Percentiles rank a stretch among this genome's conserved stretches.
phyloP scores from a whole-genome alignment of 208 protist genomes.

The Trypanosoma grayi region DNA sequence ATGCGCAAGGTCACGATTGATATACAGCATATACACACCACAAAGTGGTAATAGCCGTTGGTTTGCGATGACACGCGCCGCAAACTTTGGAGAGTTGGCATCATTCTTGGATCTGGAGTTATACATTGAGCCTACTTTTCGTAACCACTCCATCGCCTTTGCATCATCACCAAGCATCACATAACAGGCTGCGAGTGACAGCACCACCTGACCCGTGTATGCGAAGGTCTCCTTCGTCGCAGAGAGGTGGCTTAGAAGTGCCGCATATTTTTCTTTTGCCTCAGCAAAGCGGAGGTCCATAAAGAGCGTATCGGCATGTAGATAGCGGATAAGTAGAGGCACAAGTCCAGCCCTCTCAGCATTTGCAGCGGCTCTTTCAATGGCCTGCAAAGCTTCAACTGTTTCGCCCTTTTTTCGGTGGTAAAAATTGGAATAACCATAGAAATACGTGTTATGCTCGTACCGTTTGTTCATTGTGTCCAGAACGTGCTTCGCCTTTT shows the following conservation, averaged over 20 bases:
- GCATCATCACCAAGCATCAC: conserved; percentile 75
- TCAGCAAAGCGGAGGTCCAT: conserved; percentile 87
- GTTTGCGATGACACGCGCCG: conserved; percentile 71
- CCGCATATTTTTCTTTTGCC: conserved; percentile 57
- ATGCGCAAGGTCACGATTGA: conserved; percentile 89
- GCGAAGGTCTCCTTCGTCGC: conserved; percentile 80
- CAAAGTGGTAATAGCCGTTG: conserved; percentile 67
- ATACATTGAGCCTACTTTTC: conserved; percentile 83
- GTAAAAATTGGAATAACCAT: conserved; percentile 92
- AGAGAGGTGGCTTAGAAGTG: conserved; percentile 62
- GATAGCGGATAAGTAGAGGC: conserved; percentile 84
- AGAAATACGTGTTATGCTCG: conserved; percentile 89
- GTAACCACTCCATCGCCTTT: conserved; percentile 66
- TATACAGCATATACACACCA: conserved; percentile 89
- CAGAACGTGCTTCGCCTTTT: conserved; percentile 72
- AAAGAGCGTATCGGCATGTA: conserved; percentile 89
- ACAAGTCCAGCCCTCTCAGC: conserved; percentile 63
- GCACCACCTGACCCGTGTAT: conserved; percentile 85
- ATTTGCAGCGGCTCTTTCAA: conserved; percentile 73
- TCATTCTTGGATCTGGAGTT: conserved; percentile 91
- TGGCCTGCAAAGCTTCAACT: conserved; percentile 58
- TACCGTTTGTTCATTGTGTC: conserved; percentile 81
- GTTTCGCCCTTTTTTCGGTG: conserved; percentile 85
- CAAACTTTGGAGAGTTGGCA: conserved; percentile 86
- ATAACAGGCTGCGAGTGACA: conserved; percentile 80